Evolutionary conservation across 106 monocot genomes (phyloP).

Genomic region (Dendrobium nobile): DNA sequence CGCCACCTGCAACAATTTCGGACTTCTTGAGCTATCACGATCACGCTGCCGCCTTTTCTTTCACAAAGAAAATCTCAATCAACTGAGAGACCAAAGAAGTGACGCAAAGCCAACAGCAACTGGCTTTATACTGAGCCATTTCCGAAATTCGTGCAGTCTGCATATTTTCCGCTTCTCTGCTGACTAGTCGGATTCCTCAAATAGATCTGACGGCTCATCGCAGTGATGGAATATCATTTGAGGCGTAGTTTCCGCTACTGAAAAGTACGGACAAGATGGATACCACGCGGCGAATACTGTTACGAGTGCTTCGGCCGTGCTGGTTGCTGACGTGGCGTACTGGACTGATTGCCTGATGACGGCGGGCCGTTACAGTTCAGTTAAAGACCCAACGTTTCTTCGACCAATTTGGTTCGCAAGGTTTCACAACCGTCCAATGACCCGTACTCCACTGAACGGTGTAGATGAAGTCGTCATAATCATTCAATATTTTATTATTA

Average conservation of each 20-base stretch:
- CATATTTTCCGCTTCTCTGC: not conserved
- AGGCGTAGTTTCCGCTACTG: not conserved
- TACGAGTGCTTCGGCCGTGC: not conserved
- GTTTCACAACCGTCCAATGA: not conserved
- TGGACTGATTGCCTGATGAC: not conserved
- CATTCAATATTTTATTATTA: too few species aligned
- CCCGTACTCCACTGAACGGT: not conserved
- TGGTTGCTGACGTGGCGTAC: too few species aligned
- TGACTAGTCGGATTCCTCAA: not conserved
- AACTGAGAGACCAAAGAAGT: conserved; percentile 1
- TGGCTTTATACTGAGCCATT: not conserved
- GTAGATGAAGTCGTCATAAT: not conserved
- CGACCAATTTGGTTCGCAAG: not conserved
- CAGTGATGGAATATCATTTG: not conserved
- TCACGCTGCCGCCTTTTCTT: not conserved
- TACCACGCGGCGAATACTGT: not conserved
- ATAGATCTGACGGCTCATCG: not conserved
- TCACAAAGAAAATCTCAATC: not conserved
- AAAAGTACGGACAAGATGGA: not conserved
- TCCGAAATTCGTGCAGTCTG: not conserved
- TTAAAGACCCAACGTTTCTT: not conserved
- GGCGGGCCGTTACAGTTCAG: conserved; percentile 8
- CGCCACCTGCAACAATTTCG: not conserved
- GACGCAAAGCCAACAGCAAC: not conserved
- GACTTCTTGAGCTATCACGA: conserved; percentile 2